Base-by-base conservation (phyloP, 768 basidiomycete genomes). In the Daedaleopsis nitida region DNA sequence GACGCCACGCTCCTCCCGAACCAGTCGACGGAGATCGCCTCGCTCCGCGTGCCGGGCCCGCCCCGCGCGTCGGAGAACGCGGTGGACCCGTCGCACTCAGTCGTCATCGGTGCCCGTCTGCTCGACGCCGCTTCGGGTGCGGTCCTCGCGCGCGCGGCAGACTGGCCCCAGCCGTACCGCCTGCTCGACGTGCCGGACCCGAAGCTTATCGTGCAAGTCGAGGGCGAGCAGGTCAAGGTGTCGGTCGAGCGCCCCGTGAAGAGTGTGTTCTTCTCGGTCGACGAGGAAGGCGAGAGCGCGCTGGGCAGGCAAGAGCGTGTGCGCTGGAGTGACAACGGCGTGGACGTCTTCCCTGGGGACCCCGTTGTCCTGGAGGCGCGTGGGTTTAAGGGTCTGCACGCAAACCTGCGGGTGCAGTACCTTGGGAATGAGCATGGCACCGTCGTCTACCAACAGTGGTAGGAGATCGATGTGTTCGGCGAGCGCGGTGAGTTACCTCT, bases 281-380 rank as follows among this genome's bases (percentile, higher is more conserved):
- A 86, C n/a, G 89, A 86, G 16, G 56, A 34, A 14, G 58, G n/a
- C 12, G 62, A 58, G 10, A 23, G 27, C n/a, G 27, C 27, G 21
- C 42, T 55, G 4, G 54, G 54, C 2, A 38, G 42, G 32, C 23
- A 14, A 16, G 84, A 76, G 34, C 76, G 86, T 45, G 45, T 47
- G 13, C 56, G 47, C 12, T 94, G 94, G 89, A 84, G 85, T 63
- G 94, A 98, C 76, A 93, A 97, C 68, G 92, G 86, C 0, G 83
- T 96, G 62, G 95, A 97, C 74, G 79, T 98, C 23, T 83, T 91
- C 52, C 94, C 95, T 11, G 87, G 85, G 38, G 94, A 97, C 70
- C 81, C 83, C 45, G 91, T 92, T 71, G 80, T 78, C 0, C 71
- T 97, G 50, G 72, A 70, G 27, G 89, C 85, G 5, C 69, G 75